These are phyloP conservation scores for Fragilaria crotonensis DNA, from an alignment of 108 stramenopile genomes.

Conservation along the genomic window DNA sequence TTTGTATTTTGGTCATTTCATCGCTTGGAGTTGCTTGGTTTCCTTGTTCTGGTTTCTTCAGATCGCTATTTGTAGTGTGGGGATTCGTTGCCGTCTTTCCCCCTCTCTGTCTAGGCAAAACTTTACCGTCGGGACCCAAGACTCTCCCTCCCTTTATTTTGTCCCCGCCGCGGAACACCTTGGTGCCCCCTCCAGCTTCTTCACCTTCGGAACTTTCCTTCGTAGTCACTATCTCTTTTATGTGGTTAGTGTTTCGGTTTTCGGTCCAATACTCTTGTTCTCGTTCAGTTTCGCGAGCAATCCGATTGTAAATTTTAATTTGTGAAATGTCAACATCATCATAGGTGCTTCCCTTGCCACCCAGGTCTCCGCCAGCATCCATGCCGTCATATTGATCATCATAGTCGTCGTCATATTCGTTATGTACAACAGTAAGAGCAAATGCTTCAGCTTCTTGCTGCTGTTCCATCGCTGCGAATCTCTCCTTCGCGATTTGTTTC, in stretches of 20 bases:
- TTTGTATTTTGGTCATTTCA: slow-evolving; percentile 49
- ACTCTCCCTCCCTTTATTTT: slow-evolving; percentile 77
- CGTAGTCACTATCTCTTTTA: neutral
- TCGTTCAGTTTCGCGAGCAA: slow-evolving; percentile 44
- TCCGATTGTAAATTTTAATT: slow-evolving; percentile 62
- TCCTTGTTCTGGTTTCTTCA: slow-evolving; percentile 1
- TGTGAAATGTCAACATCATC: slow-evolving; percentile 61
- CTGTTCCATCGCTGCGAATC: slow-evolving; percentile 41
- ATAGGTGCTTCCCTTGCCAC: slow-evolving; percentile 30
- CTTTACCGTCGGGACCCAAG: slow-evolving; percentile 68
- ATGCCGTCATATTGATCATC: slow-evolving; percentile 83
- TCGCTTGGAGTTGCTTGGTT: slow-evolving; percentile 5
- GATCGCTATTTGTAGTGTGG: neutral
- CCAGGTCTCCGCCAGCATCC: slow-evolving; percentile 46
- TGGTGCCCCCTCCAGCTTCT: slow-evolving; percentile 21
- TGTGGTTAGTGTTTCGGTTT: slow-evolving; percentile 37
- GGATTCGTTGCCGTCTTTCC: neutral
- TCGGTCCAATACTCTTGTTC: slow-evolving; percentile 67
- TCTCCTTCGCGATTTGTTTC: slow-evolving; percentile 38
- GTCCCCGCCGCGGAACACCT: slow-evolving; percentile 70
- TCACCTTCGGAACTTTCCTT: slow-evolving; percentile 10
- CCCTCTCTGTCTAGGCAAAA: slow-evolving; percentile 1
- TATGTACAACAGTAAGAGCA: neutral
- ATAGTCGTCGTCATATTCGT: slow-evolving; percentile 83
- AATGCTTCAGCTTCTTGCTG: slow-evolving; percentile 7